Evolutionary conservation across 345 rosid species (phyloP), one percentile per base, ranked within the genome.

Genomic region (Pistacia atlantica): DNA sequence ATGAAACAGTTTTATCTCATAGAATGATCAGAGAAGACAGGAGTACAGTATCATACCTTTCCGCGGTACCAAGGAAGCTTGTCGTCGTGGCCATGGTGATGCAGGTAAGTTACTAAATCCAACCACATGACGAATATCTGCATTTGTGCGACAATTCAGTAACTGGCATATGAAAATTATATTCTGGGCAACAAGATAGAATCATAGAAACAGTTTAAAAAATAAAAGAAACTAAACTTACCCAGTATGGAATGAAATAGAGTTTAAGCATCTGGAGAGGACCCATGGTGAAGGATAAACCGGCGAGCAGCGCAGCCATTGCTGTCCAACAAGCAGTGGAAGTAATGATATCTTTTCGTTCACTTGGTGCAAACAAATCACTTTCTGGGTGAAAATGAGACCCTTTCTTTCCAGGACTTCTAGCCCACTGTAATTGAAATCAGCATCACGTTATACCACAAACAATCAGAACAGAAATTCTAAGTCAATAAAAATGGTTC

Each of bases 31-130:
- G 18, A 11, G 55, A 51, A 51, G 13, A 54, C 57, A 13, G 5
- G 16, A 54, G 1, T 13, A 16, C 57, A 54, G 57, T 62, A 61
- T 22, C 74, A 22, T 87, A 95, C 98, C 97, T 90, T 72, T 25
- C 95, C 93, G 1, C 98, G 95, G 83, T 95, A 93, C 98, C 97
- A 95, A 16, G 98, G 98, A 69, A 95, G 92, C 77, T 90, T 95
- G 69, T 83, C 88, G 18, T 89, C 93, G 37, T 91, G 90, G 58
- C 98, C 98, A 35, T 95, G 98, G 89, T 93, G 97, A 75, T 95
- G 97, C 72, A 95, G 67, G 81, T 91, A 95, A 17, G 98, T 95
- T 12, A 95, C 98, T 6, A 87, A 69, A 77, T 95, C 98, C 84
- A 95, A 81, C 98, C 98, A 93, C 81, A 86, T 79, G 8, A 93